Base-by-base conservation (phyloP, 1,284 basidiomycete genomes). In the Ustilago trichophora region DNA sequence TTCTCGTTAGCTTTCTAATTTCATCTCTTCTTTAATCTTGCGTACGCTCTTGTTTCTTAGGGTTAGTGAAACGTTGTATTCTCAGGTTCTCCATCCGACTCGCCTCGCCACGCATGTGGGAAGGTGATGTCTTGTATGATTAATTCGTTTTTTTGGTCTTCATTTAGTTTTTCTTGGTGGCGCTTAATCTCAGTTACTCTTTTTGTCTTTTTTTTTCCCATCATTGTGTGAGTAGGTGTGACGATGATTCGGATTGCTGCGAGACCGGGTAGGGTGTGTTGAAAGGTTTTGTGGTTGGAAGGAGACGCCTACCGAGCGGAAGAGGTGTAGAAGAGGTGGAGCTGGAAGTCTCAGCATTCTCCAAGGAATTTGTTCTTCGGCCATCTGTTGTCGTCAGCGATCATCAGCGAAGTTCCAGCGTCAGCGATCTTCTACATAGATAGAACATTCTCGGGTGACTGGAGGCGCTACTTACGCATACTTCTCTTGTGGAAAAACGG, bases 301-400 rank as follows among this genome's bases (percentile, higher is more conserved):
- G n/a, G 16, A 9, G 10, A 9, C 6, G 19, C 8, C 13, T 29
- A 29, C 27, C 7, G 13, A 13, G 27, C 7, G 27, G 27, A 29
- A 29, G 27, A 21, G 22, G 6, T 6, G 21, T 10, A 9, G 21
- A 37, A 37, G n/a, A 36, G 35, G 16, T 32, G 27, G 15, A 34
- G 8, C 9, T 18, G 18, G 18, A 37, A 37, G 15, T 11, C 4
- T 26, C 38, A 69, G 42, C 66, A 72, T 22, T 67, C 42, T 19
- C 41, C 67, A 15, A 57, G 45, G 10, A 69, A 37, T 18, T 47
- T 40, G 40, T 68, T 78, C 56, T 72, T 75, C 1, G 77, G 77
- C 75, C 77, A 76, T 2, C 50, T 52, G 36, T 45, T n/a, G 22
- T n/a, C 32, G 16, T 12, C 27, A 43, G 38, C 32, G 26, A 48